These are phyloP conservation scores for Collybia nuda DNA, from an alignment of 768 basidiomycete genomes.

Conservation along the genomic window DNA sequence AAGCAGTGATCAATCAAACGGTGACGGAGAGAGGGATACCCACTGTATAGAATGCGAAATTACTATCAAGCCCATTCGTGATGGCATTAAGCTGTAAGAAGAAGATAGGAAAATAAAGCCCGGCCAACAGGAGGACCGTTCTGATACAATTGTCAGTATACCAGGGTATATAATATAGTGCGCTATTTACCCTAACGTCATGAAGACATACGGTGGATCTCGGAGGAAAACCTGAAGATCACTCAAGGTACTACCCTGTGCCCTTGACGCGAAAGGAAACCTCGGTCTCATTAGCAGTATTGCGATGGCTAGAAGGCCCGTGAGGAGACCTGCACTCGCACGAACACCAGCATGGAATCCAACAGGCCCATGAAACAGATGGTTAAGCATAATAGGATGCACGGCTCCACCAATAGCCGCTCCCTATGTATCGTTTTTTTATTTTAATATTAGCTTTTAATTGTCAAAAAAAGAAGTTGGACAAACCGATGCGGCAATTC, in stretches of 20 bases:
- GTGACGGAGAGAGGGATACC: conserved; percentile 6
- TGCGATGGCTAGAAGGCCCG: conserved; percentile 24
- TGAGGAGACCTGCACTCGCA: conserved; percentile 34
- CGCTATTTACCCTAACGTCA: conserved; percentile 31
- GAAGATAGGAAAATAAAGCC: conserved; percentile 51
- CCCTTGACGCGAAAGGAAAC: conserved; percentile 35
- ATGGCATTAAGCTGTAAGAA: conserved; percentile 57
- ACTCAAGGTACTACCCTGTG: conserved; percentile 21
- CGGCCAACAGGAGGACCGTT: conserved; percentile 31
- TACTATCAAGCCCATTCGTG: conserved; percentile 39
- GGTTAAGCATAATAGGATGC: conserved; percentile 54
- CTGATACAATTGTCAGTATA: conserved; percentile 15
- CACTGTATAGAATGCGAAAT: conserved; percentile 58
- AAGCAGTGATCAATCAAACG: conserved; percentile 21
- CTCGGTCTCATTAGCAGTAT: conserved; percentile 35
- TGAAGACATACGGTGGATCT: conserved; percentile 43
- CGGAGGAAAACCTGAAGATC: conserved; percentile 31
- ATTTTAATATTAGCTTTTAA: neutral
- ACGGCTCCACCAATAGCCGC: conserved; percentile 28
- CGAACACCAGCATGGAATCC: conserved; percentile 52
- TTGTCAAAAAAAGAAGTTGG: neutral
- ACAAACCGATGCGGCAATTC: conserved; percentile 37
- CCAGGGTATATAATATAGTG: neutral
- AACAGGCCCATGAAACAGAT: conserved; percentile 32
- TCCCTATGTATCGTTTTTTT: too few relatives aligned